Evolutionary conservation across 331 rosid species (phyloP).

Genomic region (Rosa hybrid): DNA sequence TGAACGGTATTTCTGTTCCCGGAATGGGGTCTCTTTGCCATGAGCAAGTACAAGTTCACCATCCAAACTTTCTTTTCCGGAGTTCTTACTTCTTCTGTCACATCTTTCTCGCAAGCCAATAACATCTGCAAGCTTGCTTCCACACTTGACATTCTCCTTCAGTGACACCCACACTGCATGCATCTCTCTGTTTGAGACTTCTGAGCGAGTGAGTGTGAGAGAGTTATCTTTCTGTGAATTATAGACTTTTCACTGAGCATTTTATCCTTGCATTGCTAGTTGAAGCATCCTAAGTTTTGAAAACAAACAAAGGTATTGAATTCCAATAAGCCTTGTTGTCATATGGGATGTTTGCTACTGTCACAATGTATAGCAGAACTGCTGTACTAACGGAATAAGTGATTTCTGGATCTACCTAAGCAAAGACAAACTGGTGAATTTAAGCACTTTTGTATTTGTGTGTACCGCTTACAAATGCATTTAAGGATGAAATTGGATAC

Average conservation of each 20-base stretch:
- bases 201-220: background rate
- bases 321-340: background rate
- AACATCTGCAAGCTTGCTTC: constrained; percentile 50
- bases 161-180: constrained; percentile 52
- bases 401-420: background rate
- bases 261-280: background rate
- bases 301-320: background rate
- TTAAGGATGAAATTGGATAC: constrained; percentile 29
- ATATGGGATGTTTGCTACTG: background rate
- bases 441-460: constrained; percentile 26
- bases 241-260: background rate
- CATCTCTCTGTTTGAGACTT: constrained; percentile 36
- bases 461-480: constrained; percentile 24
- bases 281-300: background rate
- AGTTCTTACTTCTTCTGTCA: constrained; percentile 22
- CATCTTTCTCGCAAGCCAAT: constrained; percentile 30
- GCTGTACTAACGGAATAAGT: background rate
- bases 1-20: constrained; percentile 24
- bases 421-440: constrained; percentile 36
- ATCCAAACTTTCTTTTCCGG: constrained; percentile 24
- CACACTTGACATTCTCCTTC: constrained; percentile 61
- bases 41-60: constrained; percentile 23
- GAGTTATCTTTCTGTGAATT: background rate
- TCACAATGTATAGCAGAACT: background rate
- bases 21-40: constrained; percentile 34